Conservation (phyloP, 2,329 filamentous ascomycete species). For the Colletotrichum limetticola region DNA sequence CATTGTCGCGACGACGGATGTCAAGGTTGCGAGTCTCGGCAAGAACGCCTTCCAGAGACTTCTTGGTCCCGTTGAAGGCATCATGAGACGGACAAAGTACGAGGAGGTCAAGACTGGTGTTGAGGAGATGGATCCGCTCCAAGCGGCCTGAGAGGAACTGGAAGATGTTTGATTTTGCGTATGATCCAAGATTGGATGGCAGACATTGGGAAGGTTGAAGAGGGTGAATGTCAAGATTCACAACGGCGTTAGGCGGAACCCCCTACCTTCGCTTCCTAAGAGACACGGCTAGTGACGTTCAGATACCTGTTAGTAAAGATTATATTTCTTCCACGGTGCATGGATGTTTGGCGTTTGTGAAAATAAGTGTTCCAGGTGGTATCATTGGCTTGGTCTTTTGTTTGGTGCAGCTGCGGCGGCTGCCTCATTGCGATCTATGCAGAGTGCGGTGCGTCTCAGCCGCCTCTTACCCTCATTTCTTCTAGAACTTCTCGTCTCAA, state of each 20-base stretch:
- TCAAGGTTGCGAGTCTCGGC: conserved; percentile 92
- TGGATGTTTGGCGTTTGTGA: background rate
- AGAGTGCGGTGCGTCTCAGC: background rate
- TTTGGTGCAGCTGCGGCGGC: background rate
- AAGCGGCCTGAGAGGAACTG: conserved; percentile 45
- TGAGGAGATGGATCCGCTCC: conserved; percentile 75
- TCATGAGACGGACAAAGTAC: conserved; percentile 85
- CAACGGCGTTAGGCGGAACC: conserved; percentile 40
- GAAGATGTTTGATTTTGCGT: background rate
- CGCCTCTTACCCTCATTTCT: conserved; percentile 55
- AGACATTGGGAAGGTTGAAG: conserved; percentile 16
- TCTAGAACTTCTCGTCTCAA: conserved; percentile 75
- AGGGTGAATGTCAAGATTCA: conserved; percentile 28
- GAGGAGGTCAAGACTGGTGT: conserved; percentile 69
- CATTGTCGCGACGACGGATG: conserved; percentile 83
- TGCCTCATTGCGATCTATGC: background rate
- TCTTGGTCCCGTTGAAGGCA: conserved; percentile 91
- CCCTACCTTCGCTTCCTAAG: conserved; percentile 47
- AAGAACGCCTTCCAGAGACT: conserved; percentile 96
- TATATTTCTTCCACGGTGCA: conserved; percentile 13
- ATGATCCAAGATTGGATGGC: conserved; percentile 30
- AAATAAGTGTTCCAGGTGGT: background rate
- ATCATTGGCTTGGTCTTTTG: conserved; percentile 15
- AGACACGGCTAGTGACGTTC: conserved; percentile 47
- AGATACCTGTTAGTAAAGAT: conserved; percentile 44